Evolutionary conservation across 345 rosid genomes (phyloP).

Genomic region (Citrus maxima): DNA sequence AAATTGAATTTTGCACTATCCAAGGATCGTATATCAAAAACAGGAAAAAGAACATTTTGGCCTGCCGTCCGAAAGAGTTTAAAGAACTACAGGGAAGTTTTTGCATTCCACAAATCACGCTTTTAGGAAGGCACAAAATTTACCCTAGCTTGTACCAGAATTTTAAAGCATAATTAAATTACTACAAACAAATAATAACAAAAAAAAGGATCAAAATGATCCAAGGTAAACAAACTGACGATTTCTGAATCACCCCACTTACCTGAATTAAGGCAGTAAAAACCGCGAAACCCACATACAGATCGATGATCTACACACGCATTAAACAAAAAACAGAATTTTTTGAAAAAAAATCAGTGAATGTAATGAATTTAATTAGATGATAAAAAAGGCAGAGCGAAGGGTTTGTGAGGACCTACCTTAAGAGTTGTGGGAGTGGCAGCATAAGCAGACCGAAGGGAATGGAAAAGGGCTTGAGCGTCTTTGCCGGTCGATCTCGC

Average conservation of each 20-base stretch:
- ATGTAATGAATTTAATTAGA: neutral
- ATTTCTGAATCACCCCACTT: neutral
- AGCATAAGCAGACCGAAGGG: conserved; percentile 72
- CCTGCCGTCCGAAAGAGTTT: neutral
- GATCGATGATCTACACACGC: conserved; percentile 72
- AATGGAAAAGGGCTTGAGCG: conserved; percentile 66
- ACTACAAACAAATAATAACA: too few species aligned
- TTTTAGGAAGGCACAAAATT: neutral
- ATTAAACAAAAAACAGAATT: neutral
- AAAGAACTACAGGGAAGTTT: neutral
- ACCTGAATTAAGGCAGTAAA: conserved; percentile 92
- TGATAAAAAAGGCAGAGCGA: neutral
- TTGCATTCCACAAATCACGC: neutral
- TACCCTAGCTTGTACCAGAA: too few species aligned
- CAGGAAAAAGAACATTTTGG: neutral
- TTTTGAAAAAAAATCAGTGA: neutral
- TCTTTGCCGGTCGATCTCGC: conserved; percentile 62
- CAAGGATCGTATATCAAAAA: neutral
- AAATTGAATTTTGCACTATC: neutral
- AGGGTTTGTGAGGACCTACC: conserved; percentile 17
- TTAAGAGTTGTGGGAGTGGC: conserved; percentile 72
- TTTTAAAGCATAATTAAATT: too few species aligned
- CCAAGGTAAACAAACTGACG: neutral
- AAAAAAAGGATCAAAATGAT: neutral
- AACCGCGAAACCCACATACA: conserved; percentile 76